A percentile compares a stretch with the other conserved stretches of the same genome.
phyloP scores from a whole-genome alignment of 164 flowering plant species.

The Tetrastigma voinierianum region DNA sequence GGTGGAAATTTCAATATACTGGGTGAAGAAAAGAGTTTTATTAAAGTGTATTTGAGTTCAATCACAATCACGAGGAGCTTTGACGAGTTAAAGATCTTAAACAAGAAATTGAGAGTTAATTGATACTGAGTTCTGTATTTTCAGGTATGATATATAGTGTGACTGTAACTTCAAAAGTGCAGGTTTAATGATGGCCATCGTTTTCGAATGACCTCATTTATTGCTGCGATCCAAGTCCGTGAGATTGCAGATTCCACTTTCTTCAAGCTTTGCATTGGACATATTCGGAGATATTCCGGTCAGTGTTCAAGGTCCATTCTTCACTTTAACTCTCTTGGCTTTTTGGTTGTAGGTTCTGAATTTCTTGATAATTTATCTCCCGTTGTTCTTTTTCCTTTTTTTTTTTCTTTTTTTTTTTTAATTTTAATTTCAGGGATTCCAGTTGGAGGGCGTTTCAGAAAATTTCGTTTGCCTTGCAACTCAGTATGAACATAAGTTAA shows the following conservation, averaged over 20 bases:
- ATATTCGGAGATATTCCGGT: neutral
- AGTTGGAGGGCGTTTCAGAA: constrained; percentile 1
- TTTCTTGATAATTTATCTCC: neutral
- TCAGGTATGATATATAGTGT: neutral
- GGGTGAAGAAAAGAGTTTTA: neutral
- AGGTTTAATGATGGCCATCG: constrained; percentile 6
- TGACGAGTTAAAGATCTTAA: neutral
- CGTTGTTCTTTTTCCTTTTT: too few relatives aligned
- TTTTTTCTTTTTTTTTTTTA: neutral
- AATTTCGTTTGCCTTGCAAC: neutral
- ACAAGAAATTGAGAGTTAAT: too few relatives aligned
- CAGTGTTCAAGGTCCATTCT: neutral
- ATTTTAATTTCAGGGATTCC: constrained; percentile 6
- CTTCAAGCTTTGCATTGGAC: neutral
- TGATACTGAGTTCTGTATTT: neutral
- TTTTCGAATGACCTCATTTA: constrained; percentile 30
- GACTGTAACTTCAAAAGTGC: neutral
- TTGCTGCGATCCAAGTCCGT: constrained; percentile 31
- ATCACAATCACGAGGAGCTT: neutral
- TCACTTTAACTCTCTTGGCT: too few relatives aligned
- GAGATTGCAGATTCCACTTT: constrained; percentile 4
- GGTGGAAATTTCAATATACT: neutral
- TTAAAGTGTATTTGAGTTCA: neutral
- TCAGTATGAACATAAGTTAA: neutral
- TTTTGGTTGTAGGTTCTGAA: neutral